Evolutionary conservation across 495 filamentous ascomycete genomes (phyloP).

Genomic region (Talaromyces wortmannii): DNA sequence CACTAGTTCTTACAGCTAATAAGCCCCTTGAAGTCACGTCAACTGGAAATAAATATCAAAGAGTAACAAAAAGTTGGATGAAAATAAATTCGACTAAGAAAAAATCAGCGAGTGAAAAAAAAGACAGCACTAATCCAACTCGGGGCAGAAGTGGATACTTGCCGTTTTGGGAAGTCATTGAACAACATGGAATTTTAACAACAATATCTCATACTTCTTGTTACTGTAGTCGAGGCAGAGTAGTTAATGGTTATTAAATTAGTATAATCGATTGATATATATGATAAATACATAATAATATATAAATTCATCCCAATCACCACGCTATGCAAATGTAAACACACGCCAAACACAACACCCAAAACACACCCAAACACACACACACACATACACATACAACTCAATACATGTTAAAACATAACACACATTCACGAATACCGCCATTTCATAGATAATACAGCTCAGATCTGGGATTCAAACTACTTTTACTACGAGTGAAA

Average conservation of each 20-base stretch:
- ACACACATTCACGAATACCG: slow-evolving; percentile 11
- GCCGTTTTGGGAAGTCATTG: too few relatives aligned
- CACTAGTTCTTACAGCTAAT: background rate
- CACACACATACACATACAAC: slow-evolving; percentile 13
- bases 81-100: too few relatives aligned
- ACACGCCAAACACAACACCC: slow-evolving; percentile 2
- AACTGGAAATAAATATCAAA: background rate
- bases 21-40: background rate
- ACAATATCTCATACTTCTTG: too few relatives aligned
- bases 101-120: too few relatives aligned
- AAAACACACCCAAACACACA: slow-evolving; percentile 12
- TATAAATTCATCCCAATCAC: background rate
- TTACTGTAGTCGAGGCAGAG: too few relatives aligned
- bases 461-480: slow-evolving; percentile 17
- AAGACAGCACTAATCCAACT: too few relatives aligned
- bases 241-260: background rate
- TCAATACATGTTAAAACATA: slow-evolving; percentile 11
- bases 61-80: too few relatives aligned
- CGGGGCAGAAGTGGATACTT: too few relatives aligned
- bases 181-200: too few relatives aligned
- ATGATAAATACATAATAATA: background rate
- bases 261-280: background rate
- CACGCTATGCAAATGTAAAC: slow-evolving; percentile 10
- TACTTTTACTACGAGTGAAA: slow-evolving; percentile 2
- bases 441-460: slow-evolving; percentile 19